Evolutionary conservation across 2,329 filamentous ascomycete species (phyloP), one percentile per base, ranked within the genome.

Genomic region (Arthrobotrys musiformis): DNA sequence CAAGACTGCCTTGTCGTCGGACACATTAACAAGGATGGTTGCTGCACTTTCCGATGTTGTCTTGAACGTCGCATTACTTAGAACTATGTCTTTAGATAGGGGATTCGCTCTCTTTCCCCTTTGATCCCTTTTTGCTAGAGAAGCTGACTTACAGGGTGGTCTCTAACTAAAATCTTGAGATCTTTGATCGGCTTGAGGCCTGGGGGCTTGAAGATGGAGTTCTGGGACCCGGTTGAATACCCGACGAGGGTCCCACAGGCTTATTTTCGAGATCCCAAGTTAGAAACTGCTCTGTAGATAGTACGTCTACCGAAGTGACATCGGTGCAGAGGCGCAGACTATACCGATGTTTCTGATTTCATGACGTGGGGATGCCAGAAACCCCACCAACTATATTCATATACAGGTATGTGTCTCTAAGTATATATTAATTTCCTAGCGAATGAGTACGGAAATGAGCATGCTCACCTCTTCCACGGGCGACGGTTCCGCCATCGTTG

Each of bases 311-410:
- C 30, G 11, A 26, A 19, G 22, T 19, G 33, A 9, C 19, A 8
- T 28, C 22, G 9, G n/a, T 8, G 40, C n/a, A 8, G 24, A 37
- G 6, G 50, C n/a, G 58, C 28, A 67, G 66, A 62, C 79, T 84
- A 81, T 85, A 92, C 90, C 90, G 80, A 94, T 88, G 83, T 93
- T 90, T 81, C 95, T 90, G 79, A 98, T 93, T 83, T 97, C 92
- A 46, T 93, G 93, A 83, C 96, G 97, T 76, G 92, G 92, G 85
- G 97, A 91, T 84, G 92, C 91, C 75, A 98, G 92, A 84, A 98
- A 97, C 83, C 93, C 93, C 78, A 97, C 93, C 66, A 97, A 89
- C 93, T 97, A 15, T n/a, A n/a, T n/a, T n/a, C n/a, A n/a, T n/a
- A n/a, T n/a, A n/a, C n/a, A n/a, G n/a, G n/a, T n/a, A n/a, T n/a